A percentile compares a stretch with the other conserved stretches of the same genome.
Conservation (phyloP, 169 alveolate genomes). For the Theileria orientalis region DNA sequence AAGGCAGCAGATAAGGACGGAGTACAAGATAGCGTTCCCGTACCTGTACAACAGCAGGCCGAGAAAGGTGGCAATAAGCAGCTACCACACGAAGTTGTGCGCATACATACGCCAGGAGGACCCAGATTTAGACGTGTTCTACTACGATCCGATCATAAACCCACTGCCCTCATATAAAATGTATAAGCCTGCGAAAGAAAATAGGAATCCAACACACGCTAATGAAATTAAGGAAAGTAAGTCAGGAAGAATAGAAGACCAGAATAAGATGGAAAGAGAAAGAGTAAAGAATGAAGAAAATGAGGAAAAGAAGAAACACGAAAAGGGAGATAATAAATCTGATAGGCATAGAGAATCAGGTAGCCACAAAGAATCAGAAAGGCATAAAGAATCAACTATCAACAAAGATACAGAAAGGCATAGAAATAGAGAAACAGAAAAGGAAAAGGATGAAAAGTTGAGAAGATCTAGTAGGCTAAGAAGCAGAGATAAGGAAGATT, state of each 20-base stretch:
- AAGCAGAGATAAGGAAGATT: slow-evolving; percentile 6
- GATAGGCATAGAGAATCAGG: no score
- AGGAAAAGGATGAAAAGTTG: no score
- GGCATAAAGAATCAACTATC: no score
- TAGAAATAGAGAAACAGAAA: no score
- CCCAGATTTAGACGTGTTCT: slow-evolving; percentile 91
- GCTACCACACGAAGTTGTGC: slow-evolving; percentile 81
- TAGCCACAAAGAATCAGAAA: no score
- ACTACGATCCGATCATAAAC: slow-evolving; percentile 95
- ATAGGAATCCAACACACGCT: slow-evolving; percentile 53
- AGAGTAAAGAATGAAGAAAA: background rate
- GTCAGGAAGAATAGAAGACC: no score
- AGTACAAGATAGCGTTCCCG: slow-evolving; percentile 99
- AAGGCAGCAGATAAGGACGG: slow-evolving; percentile 95
- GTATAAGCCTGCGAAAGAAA: slow-evolving; percentile 59
- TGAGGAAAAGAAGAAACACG: no score
- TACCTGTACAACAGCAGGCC: slow-evolving; percentile 97
- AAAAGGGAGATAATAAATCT: no score
- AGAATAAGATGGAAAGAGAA: no score
- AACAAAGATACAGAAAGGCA: no score
- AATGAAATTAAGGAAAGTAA: slow-evolving; percentile 39
- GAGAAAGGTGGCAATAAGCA: slow-evolving; percentile 87
- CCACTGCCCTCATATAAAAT: slow-evolving; percentile 95
- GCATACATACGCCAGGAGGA: slow-evolving; percentile 89
- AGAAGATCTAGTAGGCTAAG: no score